phyloP scores from a whole-genome alignment of 257 asterid species.

The Salvia miltiorrhiza region DNA sequence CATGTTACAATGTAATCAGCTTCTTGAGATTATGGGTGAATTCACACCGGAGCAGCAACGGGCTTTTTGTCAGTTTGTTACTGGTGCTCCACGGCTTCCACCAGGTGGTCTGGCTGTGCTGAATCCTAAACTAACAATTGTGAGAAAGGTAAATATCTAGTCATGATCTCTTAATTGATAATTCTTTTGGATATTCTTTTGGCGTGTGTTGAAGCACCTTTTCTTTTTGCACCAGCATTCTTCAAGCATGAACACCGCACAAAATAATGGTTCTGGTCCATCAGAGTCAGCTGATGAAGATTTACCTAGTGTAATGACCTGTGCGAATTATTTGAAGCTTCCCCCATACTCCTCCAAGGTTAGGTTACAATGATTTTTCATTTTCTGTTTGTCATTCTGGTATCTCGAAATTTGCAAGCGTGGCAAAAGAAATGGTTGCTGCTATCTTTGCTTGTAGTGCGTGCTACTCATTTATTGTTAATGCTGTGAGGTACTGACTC shows the following conservation, averaged over 20 bases:
- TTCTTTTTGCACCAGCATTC: constrained; percentile 60
- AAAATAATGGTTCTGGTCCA: constrained; percentile 55
- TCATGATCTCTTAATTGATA: neutral
- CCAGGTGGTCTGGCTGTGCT: constrained; percentile 94
- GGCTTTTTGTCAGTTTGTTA: constrained; percentile 96
- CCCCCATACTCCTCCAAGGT: constrained; percentile 99
- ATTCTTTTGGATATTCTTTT: neutral
- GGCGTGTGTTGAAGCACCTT: neutral
- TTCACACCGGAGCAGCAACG: constrained; percentile 93
- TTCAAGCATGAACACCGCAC: constrained; percentile 44
- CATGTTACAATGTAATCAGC: constrained; percentile 38
- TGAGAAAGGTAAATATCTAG: constrained; percentile 69
- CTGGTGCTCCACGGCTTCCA: constrained; percentile 99
- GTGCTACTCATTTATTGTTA: neutral
- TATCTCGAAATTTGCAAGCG: neutral
- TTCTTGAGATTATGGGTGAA: constrained; percentile 95
- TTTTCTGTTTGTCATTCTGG: neutral
- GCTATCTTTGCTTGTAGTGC: neutral
- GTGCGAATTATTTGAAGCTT: constrained; percentile 98
- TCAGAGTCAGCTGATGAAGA: constrained; percentile 90
- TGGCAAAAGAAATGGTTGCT: neutral
- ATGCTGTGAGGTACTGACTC: neutral
- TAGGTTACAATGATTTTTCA: neutral
- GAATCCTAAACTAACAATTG: constrained; percentile 95
- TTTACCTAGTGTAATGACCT: constrained; percentile 98